Evolutionary conservation across 768 basidiomycete genomes (phyloP).

Genomic region (Kwoniella bestiolae): DNA sequence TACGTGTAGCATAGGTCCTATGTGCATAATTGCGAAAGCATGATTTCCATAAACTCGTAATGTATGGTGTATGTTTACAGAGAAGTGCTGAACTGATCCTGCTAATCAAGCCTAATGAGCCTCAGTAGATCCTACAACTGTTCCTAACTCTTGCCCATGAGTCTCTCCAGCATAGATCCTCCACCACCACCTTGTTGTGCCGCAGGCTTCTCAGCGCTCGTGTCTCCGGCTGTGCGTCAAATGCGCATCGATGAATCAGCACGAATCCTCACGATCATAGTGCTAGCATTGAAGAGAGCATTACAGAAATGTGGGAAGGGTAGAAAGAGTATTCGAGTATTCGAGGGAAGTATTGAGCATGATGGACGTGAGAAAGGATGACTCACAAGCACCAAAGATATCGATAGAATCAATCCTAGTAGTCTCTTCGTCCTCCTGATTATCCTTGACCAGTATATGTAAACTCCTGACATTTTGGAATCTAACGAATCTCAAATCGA

Average conservation of each 20-base stretch:
- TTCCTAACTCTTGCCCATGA: constrained; percentile 12
- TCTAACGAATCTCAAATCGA: constrained; percentile 56
- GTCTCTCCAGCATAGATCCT: constrained; percentile 17
- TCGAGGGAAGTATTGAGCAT: no score
- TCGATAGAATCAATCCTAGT: constrained; percentile 57
- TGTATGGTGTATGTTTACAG: no score
- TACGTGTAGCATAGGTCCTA: no score
- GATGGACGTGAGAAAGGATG: no score
- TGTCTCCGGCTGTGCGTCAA: not conserved
- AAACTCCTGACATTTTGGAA: constrained; percentile 56
- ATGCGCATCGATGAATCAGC: not conserved
- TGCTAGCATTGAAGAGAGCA: no score
- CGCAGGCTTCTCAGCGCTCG: constrained; percentile 9
- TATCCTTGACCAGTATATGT: constrained; percentile 56
- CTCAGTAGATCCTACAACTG: no score
- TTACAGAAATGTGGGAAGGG: no score
- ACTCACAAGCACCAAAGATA: constrained; percentile 55
- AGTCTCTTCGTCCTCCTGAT: constrained; percentile 58
- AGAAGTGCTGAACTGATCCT: no score
- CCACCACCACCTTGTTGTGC: not conserved
- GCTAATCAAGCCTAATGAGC: no score
- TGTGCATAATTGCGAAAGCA: no score
- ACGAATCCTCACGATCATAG: no score
- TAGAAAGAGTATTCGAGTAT: not conserved
- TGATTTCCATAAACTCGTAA: no score